phyloP scores from a whole-genome alignment of 2,329 filamentous ascomycete species.

The Exophiala sp. region DNA sequence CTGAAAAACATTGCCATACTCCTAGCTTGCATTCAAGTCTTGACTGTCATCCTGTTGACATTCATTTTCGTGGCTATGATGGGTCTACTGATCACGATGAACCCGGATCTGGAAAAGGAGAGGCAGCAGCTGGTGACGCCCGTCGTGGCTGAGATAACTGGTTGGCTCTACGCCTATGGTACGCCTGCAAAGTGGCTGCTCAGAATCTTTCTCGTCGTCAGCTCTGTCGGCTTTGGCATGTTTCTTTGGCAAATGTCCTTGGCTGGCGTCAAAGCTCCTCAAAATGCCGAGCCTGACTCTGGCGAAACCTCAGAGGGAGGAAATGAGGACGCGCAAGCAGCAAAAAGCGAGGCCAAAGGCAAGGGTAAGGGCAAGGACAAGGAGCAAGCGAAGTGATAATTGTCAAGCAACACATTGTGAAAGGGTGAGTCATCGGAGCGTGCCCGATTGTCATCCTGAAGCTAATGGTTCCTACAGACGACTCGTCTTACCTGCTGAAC shows the following conservation, averaged over 20 bases:
- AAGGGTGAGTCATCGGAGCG: too few relatives aligned
- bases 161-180: slow-evolving; percentile 19
- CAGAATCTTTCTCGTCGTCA: slow-evolving; percentile 57
- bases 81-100: slow-evolving; percentile 44
- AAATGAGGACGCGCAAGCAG: background rate
- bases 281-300: slow-evolving; percentile 1
- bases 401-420: too few relatives aligned
- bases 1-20: slow-evolving; percentile 50
- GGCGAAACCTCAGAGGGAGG: slow-evolving; percentile 3
- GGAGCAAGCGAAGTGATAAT: background rate
- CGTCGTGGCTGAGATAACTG: slow-evolving; percentile 34
- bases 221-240: slow-evolving; percentile 3
- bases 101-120: slow-evolving; percentile 48
- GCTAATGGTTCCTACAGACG: too few relatives aligned
- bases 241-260: slow-evolving; percentile 13
- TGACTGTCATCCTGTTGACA: slow-evolving; percentile 42
- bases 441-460: too few relatives aligned
- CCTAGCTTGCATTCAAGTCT: slow-evolving; percentile 46
- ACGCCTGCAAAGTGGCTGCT: slow-evolving; percentile 65
- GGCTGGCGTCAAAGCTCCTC: slow-evolving; percentile 9
- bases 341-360: slow-evolving; percentile 3
- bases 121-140: slow-evolving; percentile 43
- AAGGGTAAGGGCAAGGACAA: slow-evolving; percentile 7
- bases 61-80: slow-evolving; percentile 40
- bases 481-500: too few relatives aligned